Conservation (phyloP, 345 rosid genomes). For the Anacardium occidentale region DNA sequence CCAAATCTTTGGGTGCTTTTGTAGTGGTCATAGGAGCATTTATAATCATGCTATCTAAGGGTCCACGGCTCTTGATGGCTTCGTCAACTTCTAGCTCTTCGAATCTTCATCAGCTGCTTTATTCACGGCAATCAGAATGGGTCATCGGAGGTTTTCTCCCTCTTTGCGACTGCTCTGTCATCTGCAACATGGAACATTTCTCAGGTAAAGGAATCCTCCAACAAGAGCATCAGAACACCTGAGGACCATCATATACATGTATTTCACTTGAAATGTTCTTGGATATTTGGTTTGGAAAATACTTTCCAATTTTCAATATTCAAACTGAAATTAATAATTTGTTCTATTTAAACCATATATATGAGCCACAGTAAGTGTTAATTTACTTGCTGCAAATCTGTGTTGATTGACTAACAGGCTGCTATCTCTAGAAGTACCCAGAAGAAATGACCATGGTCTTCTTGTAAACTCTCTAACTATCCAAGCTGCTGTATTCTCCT, state of each 20-base stretch:
- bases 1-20: constrained; percentile 39
- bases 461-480: constrained; percentile 17
- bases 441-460: constrained; percentile 9
- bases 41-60: constrained; percentile 36
- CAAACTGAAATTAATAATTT: too few species aligned
- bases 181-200: constrained; percentile 12
- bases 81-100: constrained; percentile 6
- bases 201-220: constrained; percentile 24
- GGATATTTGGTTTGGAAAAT: neutral
- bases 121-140: constrained; percentile 20
- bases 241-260: neutral
- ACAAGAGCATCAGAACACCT: neutral
- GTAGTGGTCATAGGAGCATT: constrained; percentile 43
- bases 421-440: constrained; percentile 14
- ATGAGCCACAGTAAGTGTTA: neutral
- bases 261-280: too few species aligned
- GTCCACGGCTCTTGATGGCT: constrained; percentile 29
- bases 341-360: neutral
- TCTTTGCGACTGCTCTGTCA: neutral
- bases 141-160: constrained; percentile 31
- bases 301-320: too few species aligned
- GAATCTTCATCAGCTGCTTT: constrained; percentile 14
- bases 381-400: neutral
- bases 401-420: constrained; percentile 7
- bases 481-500: constrained; percentile 25